phyloP scores from a whole-genome alignment of 495 filamentous ascomycete species.

The Hypoxylon intermedium region DNA sequence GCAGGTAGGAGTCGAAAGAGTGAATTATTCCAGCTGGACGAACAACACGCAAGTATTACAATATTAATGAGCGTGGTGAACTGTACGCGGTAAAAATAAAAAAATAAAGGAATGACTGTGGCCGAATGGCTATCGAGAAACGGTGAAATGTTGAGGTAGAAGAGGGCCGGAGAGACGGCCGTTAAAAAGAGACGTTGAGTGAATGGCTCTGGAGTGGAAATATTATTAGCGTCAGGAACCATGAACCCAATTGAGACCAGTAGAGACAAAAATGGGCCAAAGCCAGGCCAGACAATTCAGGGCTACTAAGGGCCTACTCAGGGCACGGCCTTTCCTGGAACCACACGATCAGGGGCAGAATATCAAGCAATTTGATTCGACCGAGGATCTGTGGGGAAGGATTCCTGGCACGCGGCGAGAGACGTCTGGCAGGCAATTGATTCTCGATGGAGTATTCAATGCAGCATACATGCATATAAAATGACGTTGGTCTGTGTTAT shows the following conservation, averaged over 20 bases:
- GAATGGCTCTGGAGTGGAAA: conserved; percentile 40
- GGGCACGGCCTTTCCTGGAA: conserved; percentile 37
- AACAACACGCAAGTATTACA: conserved; percentile 54
- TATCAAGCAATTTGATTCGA: conserved; percentile 38
- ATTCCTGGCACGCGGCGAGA: conserved; percentile 39
- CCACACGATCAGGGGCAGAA: conserved; percentile 43
- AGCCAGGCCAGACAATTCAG: conserved; percentile 35
- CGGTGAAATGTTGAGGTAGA: conserved; percentile 42
- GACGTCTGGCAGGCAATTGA: conserved; percentile 40
- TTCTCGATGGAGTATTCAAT: conserved; percentile 41
- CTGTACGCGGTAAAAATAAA: conserved; percentile 43
- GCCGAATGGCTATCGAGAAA: conserved; percentile 51
- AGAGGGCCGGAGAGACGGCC: conserved; percentile 50
- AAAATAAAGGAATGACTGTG: conserved; percentile 58
- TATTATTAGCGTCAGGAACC: conserved; percentile 41
- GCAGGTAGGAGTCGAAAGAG: conserved; percentile 53
- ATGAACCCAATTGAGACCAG: conserved; percentile 38
- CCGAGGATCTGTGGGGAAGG: conserved; percentile 35
- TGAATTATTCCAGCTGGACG: conserved; percentile 50
- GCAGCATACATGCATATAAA: conserved; percentile 40
- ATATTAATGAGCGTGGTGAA: conserved; percentile 63
- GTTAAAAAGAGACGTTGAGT: conserved; percentile 44
- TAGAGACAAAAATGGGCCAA: conserved; percentile 36
- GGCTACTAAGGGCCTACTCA: background rate
- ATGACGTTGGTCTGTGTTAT: conserved; percentile 42